phyloP scores from a whole-genome alignment of 805 yeast species.

The Metschnikowia colocasiae region DNA sequence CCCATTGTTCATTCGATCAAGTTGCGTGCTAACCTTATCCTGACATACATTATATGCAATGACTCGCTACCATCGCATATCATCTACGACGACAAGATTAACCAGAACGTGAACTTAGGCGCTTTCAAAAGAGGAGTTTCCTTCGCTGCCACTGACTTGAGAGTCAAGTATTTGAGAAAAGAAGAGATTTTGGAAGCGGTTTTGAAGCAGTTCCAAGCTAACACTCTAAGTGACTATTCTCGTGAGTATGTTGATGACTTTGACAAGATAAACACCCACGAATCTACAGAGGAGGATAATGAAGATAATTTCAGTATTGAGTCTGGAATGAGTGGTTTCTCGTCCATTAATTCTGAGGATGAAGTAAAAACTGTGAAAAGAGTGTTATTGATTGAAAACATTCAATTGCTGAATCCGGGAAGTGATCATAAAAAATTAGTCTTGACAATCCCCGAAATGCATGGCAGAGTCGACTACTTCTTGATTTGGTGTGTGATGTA shows the following conservation, averaged over 20 bases:
- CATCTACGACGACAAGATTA: constrained; percentile 21
- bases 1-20: constrained; percentile 24
- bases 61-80: constrained; percentile 37
- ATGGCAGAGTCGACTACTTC: constrained; percentile 38
- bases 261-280: constrained; percentile 25
- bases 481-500: constrained; percentile 41
- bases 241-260: constrained; percentile 35
- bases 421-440: constrained; percentile 27
- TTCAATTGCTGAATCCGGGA: constrained; percentile 24
- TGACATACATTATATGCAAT: constrained; percentile 36
- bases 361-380: constrained; percentile 28
- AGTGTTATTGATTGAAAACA: constrained; percentile 29
- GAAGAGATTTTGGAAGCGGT: constrained; percentile 21
- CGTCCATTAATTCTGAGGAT: constrained; percentile 13
- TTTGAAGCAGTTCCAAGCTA: constrained; percentile 26
- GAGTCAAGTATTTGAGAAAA: constrained; percentile 21
- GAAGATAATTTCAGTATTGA: constrained; percentile 36
- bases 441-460: constrained; percentile 33
- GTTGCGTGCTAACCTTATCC: constrained; percentile 25
- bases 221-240: constrained; percentile 36
- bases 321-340: constrained; percentile 11
- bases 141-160: constrained; percentile 21
- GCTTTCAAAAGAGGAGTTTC: constrained; percentile 39
- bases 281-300: constrained; percentile 19
- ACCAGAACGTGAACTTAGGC: constrained; percentile 31